Evolutionary conservation across 177 flowering plant species (phyloP), one percentile per base, ranked within the genome.

Genomic region (Vitis hybrid): DNA sequence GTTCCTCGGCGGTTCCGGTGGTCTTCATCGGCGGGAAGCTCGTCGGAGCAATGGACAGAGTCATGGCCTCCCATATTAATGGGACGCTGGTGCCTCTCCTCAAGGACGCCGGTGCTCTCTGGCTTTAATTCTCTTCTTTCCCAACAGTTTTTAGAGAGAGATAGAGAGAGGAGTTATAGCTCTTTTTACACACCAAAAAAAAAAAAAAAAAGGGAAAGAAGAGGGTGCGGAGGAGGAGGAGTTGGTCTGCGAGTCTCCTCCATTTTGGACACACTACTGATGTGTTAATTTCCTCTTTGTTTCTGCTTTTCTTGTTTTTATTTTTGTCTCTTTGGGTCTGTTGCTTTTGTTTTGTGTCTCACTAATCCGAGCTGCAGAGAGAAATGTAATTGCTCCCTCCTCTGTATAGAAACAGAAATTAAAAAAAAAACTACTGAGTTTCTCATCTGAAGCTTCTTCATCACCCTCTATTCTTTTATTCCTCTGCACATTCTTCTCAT

Each of bases 1-100:
- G 59, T 54, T 78, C 84, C 52, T 54, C 84, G 11, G 70, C 82
- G 0, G 82, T 82, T 4, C 91, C 91, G 1, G 86, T 81, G 10
- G 87, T 87, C 8, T 87, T 87, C 73, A 70, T 89, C 24, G 93
- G 93, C 4, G 93, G 93, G 1, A 84, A 84, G 78, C 85, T 89
- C 1, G 78, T 89, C 2, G 91, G 93, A 1, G 65, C 86, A 46
- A 84, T 84, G 82, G 90, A 89, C 56, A 72, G 84, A 46, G 86
- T 89, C 78, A 83, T 89, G 93, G 86, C 89, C 2, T 75, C 84
- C 4, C 92, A 88, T 63, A 84, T 88, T 27, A 85, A 77, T 54
- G 90, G 91, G 76, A 65, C 87, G 8, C 84, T 89, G 11, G 85
- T 85, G 1, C 90, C 89, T 3, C 88, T 82, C 5, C 89, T 88